A percentile compares a stretch with the other conserved stretches of the same genome.
These are phyloP conservation scores for Microglena sp. DNA, from an alignment of 139 green algal genomes.

Conservation along the genomic window DNA sequence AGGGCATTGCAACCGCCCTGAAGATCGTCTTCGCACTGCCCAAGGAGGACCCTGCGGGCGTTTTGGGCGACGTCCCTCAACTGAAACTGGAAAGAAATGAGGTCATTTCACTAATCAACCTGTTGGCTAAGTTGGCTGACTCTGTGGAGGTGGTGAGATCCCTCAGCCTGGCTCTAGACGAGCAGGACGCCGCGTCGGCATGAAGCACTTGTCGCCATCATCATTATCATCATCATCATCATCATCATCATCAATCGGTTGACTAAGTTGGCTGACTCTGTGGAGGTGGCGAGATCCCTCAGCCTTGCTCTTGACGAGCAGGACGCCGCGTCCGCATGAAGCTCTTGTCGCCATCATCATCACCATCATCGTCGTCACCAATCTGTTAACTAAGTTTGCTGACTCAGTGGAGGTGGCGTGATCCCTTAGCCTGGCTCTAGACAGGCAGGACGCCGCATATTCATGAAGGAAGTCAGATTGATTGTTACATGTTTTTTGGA, in stretches of 20 bases:
- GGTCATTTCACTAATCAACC: constrained; percentile 89
- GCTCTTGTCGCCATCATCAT: too few species aligned
- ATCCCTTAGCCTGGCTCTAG: neutral
- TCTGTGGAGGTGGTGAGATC: neutral
- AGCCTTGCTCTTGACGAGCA: neutral
- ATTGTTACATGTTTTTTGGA: too few species aligned
- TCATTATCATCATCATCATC: too few species aligned
- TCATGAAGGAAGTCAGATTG: too few species aligned
- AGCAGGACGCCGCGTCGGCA: neutral
- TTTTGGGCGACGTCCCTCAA: neutral
- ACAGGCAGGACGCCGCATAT: neutral
- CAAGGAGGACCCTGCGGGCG: neutral
- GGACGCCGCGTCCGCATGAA: neutral
- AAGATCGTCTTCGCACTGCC: constrained; percentile 77
- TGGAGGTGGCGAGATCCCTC: neutral
- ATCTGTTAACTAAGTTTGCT: constrained; percentile 50
- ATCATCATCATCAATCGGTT: constrained; percentile 92
- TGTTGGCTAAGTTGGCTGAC: constrained; percentile 36
- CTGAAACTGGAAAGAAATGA: constrained; percentile 82
- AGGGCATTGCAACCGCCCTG: constrained; percentile 84
- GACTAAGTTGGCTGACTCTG: constrained; percentile 7
- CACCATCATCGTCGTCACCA: too few species aligned
- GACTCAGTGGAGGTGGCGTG: neutral
- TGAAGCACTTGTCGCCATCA: too few species aligned
- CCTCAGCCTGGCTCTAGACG: neutral